Evolutionary conservation across 257 asterid genomes (phyloP), one percentile per base, ranked within the genome.

Genomic region (Gentiana dahurica): DNA sequence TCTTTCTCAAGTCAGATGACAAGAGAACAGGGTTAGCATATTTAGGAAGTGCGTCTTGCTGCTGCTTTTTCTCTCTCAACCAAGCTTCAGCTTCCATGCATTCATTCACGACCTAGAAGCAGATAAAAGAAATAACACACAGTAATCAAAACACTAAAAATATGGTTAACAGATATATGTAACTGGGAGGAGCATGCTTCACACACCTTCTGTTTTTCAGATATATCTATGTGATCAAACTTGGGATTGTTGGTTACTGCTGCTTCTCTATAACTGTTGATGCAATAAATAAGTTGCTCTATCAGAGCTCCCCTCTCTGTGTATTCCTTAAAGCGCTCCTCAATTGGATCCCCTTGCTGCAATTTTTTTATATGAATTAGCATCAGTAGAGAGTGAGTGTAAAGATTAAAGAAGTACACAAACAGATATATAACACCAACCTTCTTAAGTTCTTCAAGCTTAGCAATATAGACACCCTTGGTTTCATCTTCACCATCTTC

Each of bases 401-500:
- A 45, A 15, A 8, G 9, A 46, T 7, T 4, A 36, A 34, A 6
- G 38, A 41, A 8, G 9, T 32, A 47, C 36, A 39, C 37, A 33
- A 39, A 35, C 4, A 7, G 9, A 3, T 2, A 36, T 12, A 12
- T 12, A 11, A 1, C 36, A 12, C 62, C 9, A 12, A 73, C 84
- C 84, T 78, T 74, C 64, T 78, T 87, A 34, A 90, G 91, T 75
- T 90, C 98, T 52, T 84, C 96, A 70, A 90, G 82, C 68, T 90
- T 84, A 51, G 98, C 86, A 48, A 82, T 34, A 45, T 90, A 90
- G 3, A 78, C 84, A 35, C 84, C 84, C 64, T 78, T 78, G 3
- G 84, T 83, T 71, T 92, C 98, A 68, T 92, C 98, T 70, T 88
- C 98, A 0, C 98, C 98, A 51, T 83, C 98, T 63, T 92, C 97